Evolutionary conservation across 176 grass and related monocot species (phyloP).

Genomic region (Melocanna baccifera): DNA sequence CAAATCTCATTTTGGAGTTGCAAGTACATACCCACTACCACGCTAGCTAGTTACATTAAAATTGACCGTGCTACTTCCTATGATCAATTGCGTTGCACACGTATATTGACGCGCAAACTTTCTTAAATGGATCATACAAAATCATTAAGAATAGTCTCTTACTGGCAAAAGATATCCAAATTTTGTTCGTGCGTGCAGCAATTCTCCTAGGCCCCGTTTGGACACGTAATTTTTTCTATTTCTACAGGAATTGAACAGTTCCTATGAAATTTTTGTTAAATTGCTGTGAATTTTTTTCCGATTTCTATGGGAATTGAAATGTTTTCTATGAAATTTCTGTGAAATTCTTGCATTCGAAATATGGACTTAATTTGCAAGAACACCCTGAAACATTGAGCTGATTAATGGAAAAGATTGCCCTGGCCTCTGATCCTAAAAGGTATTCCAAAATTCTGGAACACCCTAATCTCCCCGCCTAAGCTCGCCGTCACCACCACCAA

Average conservation of each 20-base stretch:
- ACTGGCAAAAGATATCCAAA: background rate
- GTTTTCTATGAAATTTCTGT: too few relatives aligned
- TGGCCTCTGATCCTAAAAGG: constrained; percentile 63
- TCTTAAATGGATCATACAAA: background rate
- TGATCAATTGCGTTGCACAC: background rate
- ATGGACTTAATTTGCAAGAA: too few relatives aligned
- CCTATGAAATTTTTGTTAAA: too few relatives aligned
- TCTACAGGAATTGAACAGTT: too few relatives aligned
- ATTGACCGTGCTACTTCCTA: background rate
- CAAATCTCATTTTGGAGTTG: too few relatives aligned
- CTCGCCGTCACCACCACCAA: background rate
- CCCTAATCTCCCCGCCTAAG: constrained; percentile 68
- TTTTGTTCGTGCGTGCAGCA: background rate
- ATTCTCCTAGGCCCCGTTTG: background rate
- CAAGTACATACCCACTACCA: background rate
- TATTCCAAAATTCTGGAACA: constrained; percentile 91
- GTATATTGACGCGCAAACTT: background rate
- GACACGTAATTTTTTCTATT: too few relatives aligned
- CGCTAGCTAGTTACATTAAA: background rate
- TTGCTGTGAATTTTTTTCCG: too few relatives aligned
- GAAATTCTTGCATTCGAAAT: too few relatives aligned
- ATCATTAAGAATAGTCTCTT: background rate
- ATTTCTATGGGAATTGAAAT: too few relatives aligned
- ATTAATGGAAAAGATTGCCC: constrained; percentile 26
- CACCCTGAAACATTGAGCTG: too few relatives aligned